Evolutionary conservation across 1,284 basidiomycete species (phyloP).

Genomic region (Ceratobasidium theobromae): DNA sequence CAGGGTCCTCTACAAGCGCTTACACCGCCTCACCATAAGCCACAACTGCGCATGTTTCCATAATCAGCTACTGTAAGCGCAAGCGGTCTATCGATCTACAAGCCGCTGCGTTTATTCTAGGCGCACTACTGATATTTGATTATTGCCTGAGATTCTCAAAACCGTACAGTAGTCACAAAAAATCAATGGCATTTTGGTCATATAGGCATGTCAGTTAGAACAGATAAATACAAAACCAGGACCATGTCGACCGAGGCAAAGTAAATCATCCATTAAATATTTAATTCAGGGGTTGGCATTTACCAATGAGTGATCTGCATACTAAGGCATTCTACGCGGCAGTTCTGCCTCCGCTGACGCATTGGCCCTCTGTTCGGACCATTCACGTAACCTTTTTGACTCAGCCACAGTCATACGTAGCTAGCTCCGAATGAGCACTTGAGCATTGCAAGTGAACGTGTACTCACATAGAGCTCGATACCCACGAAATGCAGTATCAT

Average conservation of each 20-base stretch:
- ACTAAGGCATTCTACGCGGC: conserved; percentile 1
- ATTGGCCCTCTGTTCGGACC: conserved; percentile 5
- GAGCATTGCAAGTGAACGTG: not conserved
- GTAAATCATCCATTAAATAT: not conserved
- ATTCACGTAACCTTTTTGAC: conserved; percentile 11
- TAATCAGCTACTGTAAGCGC: not conserved
- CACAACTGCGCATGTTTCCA: not conserved
- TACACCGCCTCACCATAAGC: conserved; percentile 8
- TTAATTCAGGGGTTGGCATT: conserved; percentile 10
- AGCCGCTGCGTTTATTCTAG: too few relatives aligned
- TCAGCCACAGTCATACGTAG: conserved; percentile 10
- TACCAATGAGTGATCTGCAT: conserved; percentile 9
- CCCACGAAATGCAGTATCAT: conserved; percentile 34
- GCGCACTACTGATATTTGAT: too few relatives aligned
- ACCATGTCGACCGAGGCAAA: not conserved
- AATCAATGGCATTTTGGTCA: not conserved
- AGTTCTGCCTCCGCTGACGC: not conserved
- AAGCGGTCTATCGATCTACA: too few relatives aligned
- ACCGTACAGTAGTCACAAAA: too few relatives aligned
- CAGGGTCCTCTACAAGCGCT: conserved; percentile 15
- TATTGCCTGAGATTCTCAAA: too few relatives aligned
- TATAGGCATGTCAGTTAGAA: not conserved
- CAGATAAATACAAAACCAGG: not conserved
- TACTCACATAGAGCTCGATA: conserved; percentile 35
- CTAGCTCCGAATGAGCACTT: not conserved